Evolutionary conservation across 1,284 basidiomycete genomes (phyloP), one percentile per base, ranked within the genome.

Genomic region (Vanrija pseudolonga): DNA sequence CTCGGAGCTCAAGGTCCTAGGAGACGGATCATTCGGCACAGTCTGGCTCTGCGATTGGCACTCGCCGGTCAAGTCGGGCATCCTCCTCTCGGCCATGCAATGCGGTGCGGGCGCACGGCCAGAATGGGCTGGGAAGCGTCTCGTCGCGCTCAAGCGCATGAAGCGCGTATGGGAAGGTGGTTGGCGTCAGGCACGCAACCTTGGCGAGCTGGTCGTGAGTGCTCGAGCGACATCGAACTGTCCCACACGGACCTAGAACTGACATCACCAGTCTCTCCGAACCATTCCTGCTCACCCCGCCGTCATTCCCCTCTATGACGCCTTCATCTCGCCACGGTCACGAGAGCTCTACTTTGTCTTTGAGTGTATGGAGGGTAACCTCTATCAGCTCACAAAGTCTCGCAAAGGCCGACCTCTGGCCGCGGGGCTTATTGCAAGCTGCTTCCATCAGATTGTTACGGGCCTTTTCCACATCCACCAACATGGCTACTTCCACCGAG

Each of bases 21-120:
- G 93, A 48, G 93, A 96, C 76, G 93, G 93, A 53, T 95, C 92
- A 6, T 97, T 99, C 72, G 95, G 95, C 56, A 98, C 93, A 8
- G 95, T 99, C 58, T 94, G 90, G 86, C 83, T 99, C 62, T 98
- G 94, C 73, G 96, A 99, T 82, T 98, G 95, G 95, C 93, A 96
- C 81, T 92, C 91, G 69, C 86, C 88, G 53, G 81, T 99, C 72
- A 90, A 90, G 74, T 85, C 89, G 74, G 87, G 87, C 80, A 89
- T 88, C 52, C 84, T 87, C 48, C 77, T 91, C 61, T 90, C 90
- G 26, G 88, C 90, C 45, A 94, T 94, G 90, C 90, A 94, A 71
- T 90, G 90, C 73, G 80, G 80, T 2, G 80, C 82, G 0, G 80
- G 79, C 19, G 90, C 91, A 39, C 81, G 92, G 61, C 90, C 92